Conservation (phyloP, 108 stramenopile genomes). For the Fistulifera solaris region DNA sequence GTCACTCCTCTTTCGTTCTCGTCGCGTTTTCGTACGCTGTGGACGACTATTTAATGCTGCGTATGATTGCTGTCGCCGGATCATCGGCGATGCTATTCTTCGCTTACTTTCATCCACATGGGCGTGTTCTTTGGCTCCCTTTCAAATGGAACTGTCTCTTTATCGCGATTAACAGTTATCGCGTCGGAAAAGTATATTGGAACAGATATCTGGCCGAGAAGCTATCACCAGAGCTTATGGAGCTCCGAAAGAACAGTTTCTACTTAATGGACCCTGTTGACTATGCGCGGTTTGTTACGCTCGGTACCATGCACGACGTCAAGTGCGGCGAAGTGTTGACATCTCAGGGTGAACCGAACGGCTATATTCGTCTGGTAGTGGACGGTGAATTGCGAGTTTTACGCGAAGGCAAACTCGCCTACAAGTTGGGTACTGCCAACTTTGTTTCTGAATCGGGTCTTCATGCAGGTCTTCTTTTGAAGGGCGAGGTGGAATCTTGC, state of each 20-base stretch:
- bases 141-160: slow-evolving; percentile 80
- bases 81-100: slow-evolving; percentile 68
- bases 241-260: slow-evolving; percentile 55
- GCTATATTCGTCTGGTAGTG: slow-evolving; percentile 57
- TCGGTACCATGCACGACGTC: slow-evolving; percentile 36
- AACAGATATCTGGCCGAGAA: slow-evolving; percentile 44
- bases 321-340: slow-evolving; percentile 43
- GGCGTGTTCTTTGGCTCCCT: slow-evolving; percentile 75
- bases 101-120: slow-evolving; percentile 86
- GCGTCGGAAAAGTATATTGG: slow-evolving; percentile 43
- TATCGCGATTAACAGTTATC: slow-evolving; percentile 61
- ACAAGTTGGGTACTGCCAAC: slow-evolving; percentile 62
- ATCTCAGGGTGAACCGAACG: slow-evolving; percentile 49
- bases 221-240: slow-evolving; percentile 29
- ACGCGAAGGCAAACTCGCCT: slow-evolving; percentile 65
- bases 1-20: slow-evolving; percentile 72
- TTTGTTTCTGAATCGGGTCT: slow-evolving; percentile 73
- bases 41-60: slow-evolving; percentile 65
- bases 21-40: slow-evolving; percentile 69
- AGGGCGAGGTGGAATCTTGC: slow-evolving; percentile 53
- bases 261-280: slow-evolving; percentile 49
- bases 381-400: slow-evolving; percentile 54
- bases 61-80: slow-evolving; percentile 67
- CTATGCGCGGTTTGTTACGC: slow-evolving; percentile 48
- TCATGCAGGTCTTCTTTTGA: slow-evolving; percentile 68